Percentiles rank a stretch among this genome's conserved stretches.
These are phyloP conservation scores for Passalora sequoiae DNA, from an alignment of 2,329 filamentous ascomycete genomes.

Conservation along the genomic window DNA sequence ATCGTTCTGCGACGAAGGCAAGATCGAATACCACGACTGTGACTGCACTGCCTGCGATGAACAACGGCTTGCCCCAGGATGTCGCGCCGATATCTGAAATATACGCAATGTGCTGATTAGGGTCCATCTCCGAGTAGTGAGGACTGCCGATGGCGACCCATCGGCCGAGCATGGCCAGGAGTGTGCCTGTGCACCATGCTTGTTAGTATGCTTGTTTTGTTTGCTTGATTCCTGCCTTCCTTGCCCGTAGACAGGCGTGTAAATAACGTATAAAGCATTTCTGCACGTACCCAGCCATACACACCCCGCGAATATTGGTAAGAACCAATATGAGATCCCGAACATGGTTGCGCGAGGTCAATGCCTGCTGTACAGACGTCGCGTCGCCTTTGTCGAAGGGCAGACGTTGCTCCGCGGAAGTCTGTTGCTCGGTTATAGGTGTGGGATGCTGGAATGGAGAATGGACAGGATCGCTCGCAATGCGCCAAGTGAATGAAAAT, in stretches of 20 bases:
- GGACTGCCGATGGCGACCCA: conserved; percentile 57
- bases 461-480: too few species aligned
- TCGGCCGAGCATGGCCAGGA: conserved; percentile 63
- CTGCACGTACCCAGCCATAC: conserved; percentile 51
- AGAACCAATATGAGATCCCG: conserved; percentile 51
- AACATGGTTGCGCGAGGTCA: conserved; percentile 27
- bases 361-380: too few species aligned
- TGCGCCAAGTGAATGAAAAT: too few species aligned
- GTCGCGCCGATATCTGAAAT: conserved; percentile 53
- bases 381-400: neutral
- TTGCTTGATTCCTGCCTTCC: too few species aligned
- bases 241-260: too few species aligned
- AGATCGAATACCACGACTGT: conserved; percentile 77
- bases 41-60: conserved; percentile 65
- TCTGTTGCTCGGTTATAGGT: neutral
- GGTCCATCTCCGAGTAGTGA: conserved; percentile 58
- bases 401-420: too few species aligned
- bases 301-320: conserved; percentile 62
- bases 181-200: conserved; percentile 45
- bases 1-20: conserved; percentile 75
- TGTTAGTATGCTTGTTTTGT: neutral
- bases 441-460: too few species aligned
- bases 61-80: conserved; percentile 63
- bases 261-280: neutral
- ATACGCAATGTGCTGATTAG: conserved; percentile 54